Percentiles rank a stretch among this genome's conserved stretches.
These are phyloP conservation scores for Clavaria fumosa DNA, from an alignment of 768 basidiomycete species.

Conservation along the genomic window DNA sequence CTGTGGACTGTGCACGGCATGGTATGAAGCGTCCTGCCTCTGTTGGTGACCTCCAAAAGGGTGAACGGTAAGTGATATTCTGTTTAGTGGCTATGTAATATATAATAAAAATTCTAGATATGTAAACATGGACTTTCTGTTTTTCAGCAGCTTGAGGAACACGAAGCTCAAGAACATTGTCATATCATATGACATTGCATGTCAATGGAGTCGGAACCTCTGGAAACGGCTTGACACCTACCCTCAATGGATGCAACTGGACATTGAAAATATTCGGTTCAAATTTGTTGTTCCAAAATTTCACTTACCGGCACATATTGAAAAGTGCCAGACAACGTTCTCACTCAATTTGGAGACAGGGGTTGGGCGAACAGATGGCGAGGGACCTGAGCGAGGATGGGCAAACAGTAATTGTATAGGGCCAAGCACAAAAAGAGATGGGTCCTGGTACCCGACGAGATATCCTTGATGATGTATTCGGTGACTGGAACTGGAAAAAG, in stretches of 20 bases:
- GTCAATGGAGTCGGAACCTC: slow-evolving; percentile 17
- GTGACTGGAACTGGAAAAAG: slow-evolving; percentile 23
- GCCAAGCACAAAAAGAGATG: slow-evolving; percentile 22
- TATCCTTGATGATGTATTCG: slow-evolving; percentile 23
- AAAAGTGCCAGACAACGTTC: slow-evolving; percentile 16
- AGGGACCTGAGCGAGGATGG: slow-evolving; percentile 26
- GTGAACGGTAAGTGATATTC: neutral
- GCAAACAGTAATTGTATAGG: slow-evolving; percentile 18
- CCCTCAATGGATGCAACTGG: slow-evolving; percentile 1
- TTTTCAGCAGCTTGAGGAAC: slow-evolving; percentile 1
- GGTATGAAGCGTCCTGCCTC: neutral
- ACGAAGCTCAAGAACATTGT: slow-evolving; percentile 8
- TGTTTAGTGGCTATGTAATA: neutral
- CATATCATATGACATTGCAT: slow-evolving; percentile 20
- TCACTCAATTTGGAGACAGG: slow-evolving; percentile 18
- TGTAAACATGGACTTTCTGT: slow-evolving; percentile 10
- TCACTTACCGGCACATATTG: slow-evolving; percentile 22
- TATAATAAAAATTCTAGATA: slow-evolving; percentile 3
- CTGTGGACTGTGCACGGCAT: neutral
- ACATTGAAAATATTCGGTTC: neutral
- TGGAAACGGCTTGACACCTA: neutral
- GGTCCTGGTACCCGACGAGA: slow-evolving; percentile 19
- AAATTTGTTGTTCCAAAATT: slow-evolving; percentile 20
- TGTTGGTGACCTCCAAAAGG: neutral
- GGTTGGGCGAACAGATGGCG: slow-evolving; percentile 16